Evolutionary conservation across 1,139 yeast genomes (phyloP).

Genomic region (Taphrina betulina): DNA sequence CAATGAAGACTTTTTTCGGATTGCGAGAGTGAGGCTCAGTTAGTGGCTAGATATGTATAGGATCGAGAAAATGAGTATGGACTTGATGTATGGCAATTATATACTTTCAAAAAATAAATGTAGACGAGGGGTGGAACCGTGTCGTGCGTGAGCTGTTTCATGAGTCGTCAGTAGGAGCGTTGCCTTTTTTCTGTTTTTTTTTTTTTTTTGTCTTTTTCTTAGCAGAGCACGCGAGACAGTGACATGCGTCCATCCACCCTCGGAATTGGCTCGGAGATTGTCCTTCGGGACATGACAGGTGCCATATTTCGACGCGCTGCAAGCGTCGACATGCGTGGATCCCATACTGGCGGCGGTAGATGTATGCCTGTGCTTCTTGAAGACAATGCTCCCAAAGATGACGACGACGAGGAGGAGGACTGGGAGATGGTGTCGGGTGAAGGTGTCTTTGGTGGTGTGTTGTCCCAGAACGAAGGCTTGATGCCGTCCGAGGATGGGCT

Average conservation of each 20-base stretch:
- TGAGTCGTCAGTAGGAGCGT: too few relatives aligned
- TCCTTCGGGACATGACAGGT: slow-evolving; percentile 16
- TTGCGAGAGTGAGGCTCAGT: too few relatives aligned
- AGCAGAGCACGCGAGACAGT: slow-evolving; percentile 8
- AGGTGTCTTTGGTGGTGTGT: slow-evolving; percentile 17
- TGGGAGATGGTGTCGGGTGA: slow-evolving; percentile 1
- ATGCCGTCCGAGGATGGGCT: not conserved
- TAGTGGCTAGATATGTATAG: too few relatives aligned
- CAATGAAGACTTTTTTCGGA: too few relatives aligned
- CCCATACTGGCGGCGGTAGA: slow-evolving; percentile 1
- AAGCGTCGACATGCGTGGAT: not conserved
- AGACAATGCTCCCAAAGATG: not conserved
- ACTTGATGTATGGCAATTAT: too few relatives aligned
- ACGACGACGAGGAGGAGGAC: not conserved
- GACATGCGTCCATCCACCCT: slow-evolving; percentile 1
- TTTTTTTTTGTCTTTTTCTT: too few relatives aligned
- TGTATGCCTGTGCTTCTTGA: not conserved
- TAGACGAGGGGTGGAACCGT: too few relatives aligned
- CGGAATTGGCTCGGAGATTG: slow-evolving; percentile 11
- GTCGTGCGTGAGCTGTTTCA: too few relatives aligned
- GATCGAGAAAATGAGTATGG: too few relatives aligned
- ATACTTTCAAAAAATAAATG: too few relatives aligned
- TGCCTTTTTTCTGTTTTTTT: too few relatives aligned
- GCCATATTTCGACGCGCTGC: not conserved
- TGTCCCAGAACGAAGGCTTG: not conserved